These are phyloP conservation scores for Amniculicola lignicola DNA, from an alignment of 495 filamentous ascomycete species.

Conservation along the genomic window DNA sequence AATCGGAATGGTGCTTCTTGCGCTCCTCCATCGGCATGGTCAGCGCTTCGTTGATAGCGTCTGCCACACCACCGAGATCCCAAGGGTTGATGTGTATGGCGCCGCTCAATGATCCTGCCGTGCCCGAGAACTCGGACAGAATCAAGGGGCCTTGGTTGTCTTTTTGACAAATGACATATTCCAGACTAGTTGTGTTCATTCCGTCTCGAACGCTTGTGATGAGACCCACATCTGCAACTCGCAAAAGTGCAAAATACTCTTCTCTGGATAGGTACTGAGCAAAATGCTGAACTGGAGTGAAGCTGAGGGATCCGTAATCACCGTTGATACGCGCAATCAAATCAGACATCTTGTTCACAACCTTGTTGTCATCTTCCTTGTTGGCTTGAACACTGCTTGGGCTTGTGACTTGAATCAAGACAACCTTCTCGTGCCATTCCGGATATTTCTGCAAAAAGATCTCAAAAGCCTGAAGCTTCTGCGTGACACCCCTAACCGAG, in stretches of 20 bases:
- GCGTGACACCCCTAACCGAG: constrained; percentile 81
- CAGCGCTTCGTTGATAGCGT: constrained; percentile 73
- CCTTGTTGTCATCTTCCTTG: constrained; percentile 62
- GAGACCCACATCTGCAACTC: constrained; percentile 80
- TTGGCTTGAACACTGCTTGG: constrained; percentile 73
- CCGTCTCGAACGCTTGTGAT: constrained; percentile 92
- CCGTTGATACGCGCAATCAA: constrained; percentile 88
- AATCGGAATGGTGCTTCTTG: constrained; percentile 53
- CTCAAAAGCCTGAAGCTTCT: constrained; percentile 92
- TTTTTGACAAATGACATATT: constrained; percentile 89
- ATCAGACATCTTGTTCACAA: constrained; percentile 80
- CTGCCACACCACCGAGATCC: constrained; percentile 77
- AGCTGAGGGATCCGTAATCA: constrained; percentile 76
- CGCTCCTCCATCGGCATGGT: constrained; percentile 65
- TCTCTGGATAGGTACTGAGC: constrained; percentile 81
- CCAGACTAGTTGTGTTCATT: constrained; percentile 94
- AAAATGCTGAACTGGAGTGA: constrained; percentile 86
- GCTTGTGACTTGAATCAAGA: constrained; percentile 89
- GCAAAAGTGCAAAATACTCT: constrained; percentile 88
- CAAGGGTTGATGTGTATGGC: constrained; percentile 95
- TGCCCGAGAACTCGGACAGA: constrained; percentile 92
- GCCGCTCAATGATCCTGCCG: constrained; percentile 75
- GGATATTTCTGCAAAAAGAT: constrained; percentile 82
- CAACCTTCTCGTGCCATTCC: constrained; percentile 86
- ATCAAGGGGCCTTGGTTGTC: constrained; percentile 81